These are phyloP conservation scores for Pezicula radicicola DNA, from an alignment of 2,329 filamentous ascomycete genomes.

Conservation along the genomic window DNA sequence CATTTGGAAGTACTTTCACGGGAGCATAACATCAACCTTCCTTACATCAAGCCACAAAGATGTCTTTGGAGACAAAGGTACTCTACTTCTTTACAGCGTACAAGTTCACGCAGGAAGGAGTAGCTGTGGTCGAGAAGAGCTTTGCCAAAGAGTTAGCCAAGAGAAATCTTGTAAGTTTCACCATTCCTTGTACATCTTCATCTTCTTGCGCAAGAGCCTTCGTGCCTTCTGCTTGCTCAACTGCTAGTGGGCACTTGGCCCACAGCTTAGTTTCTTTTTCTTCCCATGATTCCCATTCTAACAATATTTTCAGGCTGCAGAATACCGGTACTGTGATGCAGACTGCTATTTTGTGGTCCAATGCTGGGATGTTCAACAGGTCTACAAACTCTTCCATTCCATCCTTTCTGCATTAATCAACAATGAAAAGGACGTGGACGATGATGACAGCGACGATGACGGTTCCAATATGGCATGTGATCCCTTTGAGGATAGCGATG, in stretches of 20 bases:
- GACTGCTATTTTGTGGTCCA: background rate
- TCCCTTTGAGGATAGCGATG: constrained; percentile 6
- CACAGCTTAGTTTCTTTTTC: background rate
- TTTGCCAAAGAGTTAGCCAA: constrained; percentile 10
- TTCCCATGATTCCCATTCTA: background rate
- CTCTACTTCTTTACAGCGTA: no score
- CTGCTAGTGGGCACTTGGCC: no score
- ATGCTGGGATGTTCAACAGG: background rate
- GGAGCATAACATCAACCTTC: no score
- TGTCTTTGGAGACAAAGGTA: no score
- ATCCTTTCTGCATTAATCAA: background rate
- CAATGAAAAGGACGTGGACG: background rate
- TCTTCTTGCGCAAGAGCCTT: no score
- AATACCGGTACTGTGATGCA: background rate
- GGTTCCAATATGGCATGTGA: constrained; percentile 5
- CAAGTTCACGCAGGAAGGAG: constrained; percentile 5
- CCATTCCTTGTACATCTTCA: no score
- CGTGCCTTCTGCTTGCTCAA: no score
- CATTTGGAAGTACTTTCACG: no score
- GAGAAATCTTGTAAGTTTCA: constrained; percentile 8
- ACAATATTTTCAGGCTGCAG: no score
- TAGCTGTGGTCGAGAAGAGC: constrained; percentile 13
- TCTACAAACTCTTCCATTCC: background rate
- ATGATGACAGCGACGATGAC: constrained; percentile 4
- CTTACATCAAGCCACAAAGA: no score